Base-by-base conservation (phyloP, 768 basidiomycete species). In the Serendipita vermifera region DNA sequence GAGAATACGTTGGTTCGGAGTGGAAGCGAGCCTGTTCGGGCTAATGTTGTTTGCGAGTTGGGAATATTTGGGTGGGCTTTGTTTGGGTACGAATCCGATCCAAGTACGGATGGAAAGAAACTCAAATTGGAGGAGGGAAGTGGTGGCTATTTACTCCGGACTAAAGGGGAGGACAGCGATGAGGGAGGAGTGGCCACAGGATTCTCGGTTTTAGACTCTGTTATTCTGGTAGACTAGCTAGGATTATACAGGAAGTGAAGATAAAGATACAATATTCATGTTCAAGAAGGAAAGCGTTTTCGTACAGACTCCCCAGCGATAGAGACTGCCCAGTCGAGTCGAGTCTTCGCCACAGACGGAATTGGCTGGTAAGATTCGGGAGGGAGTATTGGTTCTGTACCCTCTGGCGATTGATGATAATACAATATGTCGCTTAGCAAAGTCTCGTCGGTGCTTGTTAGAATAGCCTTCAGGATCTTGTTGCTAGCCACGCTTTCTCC, bases 171-270 rank as follows among this genome's bases (percentile, higher is more conserved):
- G 64, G 89, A 90, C 38, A 87, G 82, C 57, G 84, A 97, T 65
- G 94, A 99, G 64, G 92, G 92, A 3, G 91, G 92, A 2, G 83
- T 91, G 3, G 87, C 85, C 2, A 82, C 83, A 46, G 90, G 90
- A 11, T 85, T 82, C 64, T 83, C 82, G 2, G 85, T 86, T 3
- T 66, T 87, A 46, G 85, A 87, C 65, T 83, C 82, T 1, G 61
- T 86, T 48, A 66, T 85, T 11, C 69, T 87, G 33, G 76, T 84
- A 5, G 71, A 72, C 24, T 62, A 53, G 46, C n/a, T n/a, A n/a
- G n/a, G n/a, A n/a, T n/a, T n/a, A n/a, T n/a, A n/a, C n/a, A n/a
- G n/a, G n/a, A n/a, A n/a, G n/a, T n/a, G n/a, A n/a, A n/a, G n/a
- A n/a, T n/a, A n/a, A n/a, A n/a, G n/a, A n/a, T 26, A 14, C 17